Base-by-base conservation (phyloP, 768 basidiomycete genomes). In the Mrakia frigida region DNA sequence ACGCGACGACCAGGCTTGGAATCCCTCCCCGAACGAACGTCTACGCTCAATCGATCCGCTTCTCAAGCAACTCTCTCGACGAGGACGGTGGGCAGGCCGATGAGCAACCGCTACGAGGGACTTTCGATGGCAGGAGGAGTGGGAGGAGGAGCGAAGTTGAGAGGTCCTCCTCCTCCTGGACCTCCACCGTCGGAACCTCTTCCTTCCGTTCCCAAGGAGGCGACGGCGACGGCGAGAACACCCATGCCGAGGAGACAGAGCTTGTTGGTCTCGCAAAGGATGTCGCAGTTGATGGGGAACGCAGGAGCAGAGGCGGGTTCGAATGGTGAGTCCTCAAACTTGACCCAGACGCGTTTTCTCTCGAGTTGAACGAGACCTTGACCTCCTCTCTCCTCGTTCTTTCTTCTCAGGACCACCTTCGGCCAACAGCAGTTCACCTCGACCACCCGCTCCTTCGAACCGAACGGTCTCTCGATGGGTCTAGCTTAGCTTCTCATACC, bases 261-360 rank as follows among this genome's bases (percentile, higher is more conserved):
- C 37, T 68, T n/a, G 65, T 23, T 68, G 65, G 65, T 68, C 39
- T 39, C 35, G 1, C 65, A 68, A 18, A 37, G 65, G 39, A 68
- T 68, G 65, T 39, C 35, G 25, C 35, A 39, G 65, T 43, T 68
- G 65, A 68, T 68, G 37, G 65, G 65, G 4, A n/a, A 35, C 18
- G 28, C 13, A 35, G 37, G 65, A 68, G 65, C 25, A 39, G 65
- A 39, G 4, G 33, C 23, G 1, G 37, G 63, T 65, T 50, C 46
- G 18, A 31, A 21, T 9, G 31, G 63, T 65, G 63, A 35, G 63
- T 65, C 10, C 25, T n/a, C 28, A 9, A 9, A 11, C n/a, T n/a
- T n/a, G n/a, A n/a, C n/a, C n/a, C n/a, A 10, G n/a, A 56, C 56
- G 56, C 56, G 56, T 56, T 28, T 25, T 25, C n/a, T 56, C 28